Evolutionary conservation across 139 green algal species (phyloP), one percentile per base, ranked within the genome.

Genomic region (Protoeuglena noctilucae): DNA sequence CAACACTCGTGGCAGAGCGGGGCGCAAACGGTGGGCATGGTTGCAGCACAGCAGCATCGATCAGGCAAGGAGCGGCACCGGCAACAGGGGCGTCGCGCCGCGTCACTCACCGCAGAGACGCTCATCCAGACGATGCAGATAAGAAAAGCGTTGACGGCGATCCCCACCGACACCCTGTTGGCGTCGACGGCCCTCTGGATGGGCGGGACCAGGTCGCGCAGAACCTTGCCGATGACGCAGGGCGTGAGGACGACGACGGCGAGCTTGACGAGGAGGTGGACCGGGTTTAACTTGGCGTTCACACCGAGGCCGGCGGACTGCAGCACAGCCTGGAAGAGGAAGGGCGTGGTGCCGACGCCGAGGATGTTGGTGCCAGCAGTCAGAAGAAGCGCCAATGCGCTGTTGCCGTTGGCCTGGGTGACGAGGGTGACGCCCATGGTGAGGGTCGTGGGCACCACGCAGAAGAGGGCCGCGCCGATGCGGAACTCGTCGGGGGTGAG

Each of bases 381-480:
- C 29, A 93, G 73, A 40, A 90, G 62, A 18, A 93, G 68, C 9
- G 79, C 78, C 43, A 94, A 62, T 3, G 82, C 76, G 1, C 63
- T 63, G 50, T 93, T 93, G 48, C 80, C 82, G 12, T 40, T 49
- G 25, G 40, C 61, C 9, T 56, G 52, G 3, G n/a, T 55, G 21
- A 55, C 34, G 12, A 43, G 34, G 9, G 34, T n/a, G n/a, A n/a
- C 34, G 18, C 79, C 79, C 0, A 72, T 73, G 9, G 82, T 84
- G 22, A 94, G 69, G 0, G 84, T 89, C 4, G 85, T 92, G 2
- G 85, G 85, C 21, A 83, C 75, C 9, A 60, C 72, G 4, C 73
- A 78, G 61, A 93, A 91, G 29, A 94, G 67, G 17, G 81, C 77
- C 9, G 93, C 67, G 6, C 85, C 85, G 7, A 52, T 68, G 19